phyloP scores from a whole-genome alignment of 2,329 filamentous ascomycete species.

The Colletotrichum siamense region DNA sequence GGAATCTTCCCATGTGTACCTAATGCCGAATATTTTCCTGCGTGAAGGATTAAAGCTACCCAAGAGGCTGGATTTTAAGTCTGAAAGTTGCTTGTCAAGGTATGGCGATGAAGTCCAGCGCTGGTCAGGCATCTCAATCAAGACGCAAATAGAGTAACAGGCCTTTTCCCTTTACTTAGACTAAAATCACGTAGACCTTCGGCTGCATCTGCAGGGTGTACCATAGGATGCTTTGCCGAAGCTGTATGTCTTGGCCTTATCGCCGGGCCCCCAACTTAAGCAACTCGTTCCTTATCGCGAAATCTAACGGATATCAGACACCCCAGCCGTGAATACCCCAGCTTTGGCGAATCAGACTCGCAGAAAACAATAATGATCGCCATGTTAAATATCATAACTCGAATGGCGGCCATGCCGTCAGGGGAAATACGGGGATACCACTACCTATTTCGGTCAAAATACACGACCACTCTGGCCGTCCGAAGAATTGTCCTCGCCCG shows the following conservation, averaged over 20 bases:
- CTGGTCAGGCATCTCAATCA: not conserved
- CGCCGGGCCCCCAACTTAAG: not conserved
- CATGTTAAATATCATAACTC: not conserved
- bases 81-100: not conserved
- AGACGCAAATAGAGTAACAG: not conserved
- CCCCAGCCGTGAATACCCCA: not conserved
- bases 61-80: not conserved
- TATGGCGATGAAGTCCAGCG: not conserved
- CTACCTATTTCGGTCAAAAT: not conserved
- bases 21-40: not conserved
- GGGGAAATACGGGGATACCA: not conserved
- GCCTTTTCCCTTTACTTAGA: accelerated
- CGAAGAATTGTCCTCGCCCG: not conserved
- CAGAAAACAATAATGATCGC: not conserved
- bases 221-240: not conserved
- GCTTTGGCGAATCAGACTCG: not conserved
- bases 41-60: not conserved
- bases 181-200: not conserved
- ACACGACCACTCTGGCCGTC: not conserved
- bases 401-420: not conserved
- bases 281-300: not conserved
- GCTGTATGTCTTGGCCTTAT: not conserved
- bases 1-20: not conserved
- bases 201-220: not conserved
- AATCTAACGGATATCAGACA: not conserved